Base-by-base conservation (phyloP, 768 basidiomycete genomes). In the Lactarius sp. region DNA sequence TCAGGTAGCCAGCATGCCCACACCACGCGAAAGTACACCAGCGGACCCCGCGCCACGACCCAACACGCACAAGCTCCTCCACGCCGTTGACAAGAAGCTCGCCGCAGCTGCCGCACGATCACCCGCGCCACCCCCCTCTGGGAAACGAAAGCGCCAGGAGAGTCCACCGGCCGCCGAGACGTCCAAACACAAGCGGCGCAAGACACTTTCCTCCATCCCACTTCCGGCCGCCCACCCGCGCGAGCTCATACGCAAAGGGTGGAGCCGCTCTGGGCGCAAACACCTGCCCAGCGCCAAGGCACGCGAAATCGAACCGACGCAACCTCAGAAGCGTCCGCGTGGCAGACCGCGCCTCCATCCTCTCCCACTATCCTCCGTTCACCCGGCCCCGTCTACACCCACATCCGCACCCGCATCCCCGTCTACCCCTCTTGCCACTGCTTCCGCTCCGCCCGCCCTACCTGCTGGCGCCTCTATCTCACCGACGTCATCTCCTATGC, bases 81-180 rank as follows among this genome's bases (percentile, higher is more conserved):
- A 81, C 13, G 75, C 79, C 1, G 70, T 85, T 36, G 85, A 86
- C 64, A 77, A 81, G 57, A 88, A 86, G 71, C 75, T 83, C 22
- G 57, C 62, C 22, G 62, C 59, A 36, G 22, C 55, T 41, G 75
- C 79, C 13, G 73, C 78, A 33, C 77, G 77, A 5, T 76, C 74
- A 18, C 66, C 69, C 18, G 67, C 60, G 14, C 69, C 68, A n/a
- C 61, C 68, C 4, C 44, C 62, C 6, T 53, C 67, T 20, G 39
- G 56, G 44, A 37, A 66, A 13, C 61, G 64, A 60, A 67, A 70
- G 36, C 67, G 69, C 36, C 61, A 34, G 34, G 37, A 59, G 59
- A 60, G 64, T 56, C 16, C 62, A 14, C 59, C 27, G 65, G 69
- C 13, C 46, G 47, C 18, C 64, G 64, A 18, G 62, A 42, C 22